phyloP scores from a whole-genome alignment of 805 yeast species.

The Metschnikowia orientalis region DNA sequence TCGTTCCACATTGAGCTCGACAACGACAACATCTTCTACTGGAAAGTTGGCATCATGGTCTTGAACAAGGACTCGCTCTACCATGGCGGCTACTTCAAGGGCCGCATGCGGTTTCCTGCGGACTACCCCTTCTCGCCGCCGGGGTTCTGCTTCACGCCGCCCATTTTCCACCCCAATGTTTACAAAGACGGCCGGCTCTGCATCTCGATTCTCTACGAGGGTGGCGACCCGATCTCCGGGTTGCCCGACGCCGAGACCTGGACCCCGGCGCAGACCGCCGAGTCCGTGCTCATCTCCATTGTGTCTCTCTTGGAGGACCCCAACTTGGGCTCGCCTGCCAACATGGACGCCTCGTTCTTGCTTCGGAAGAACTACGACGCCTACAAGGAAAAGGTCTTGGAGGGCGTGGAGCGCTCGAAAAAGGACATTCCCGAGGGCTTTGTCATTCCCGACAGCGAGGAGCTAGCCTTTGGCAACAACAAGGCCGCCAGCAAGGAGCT shows the following conservation, averaged over 20 bases:
- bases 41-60: constrained; percentile 93
- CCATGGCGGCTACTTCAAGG: constrained; percentile 92
- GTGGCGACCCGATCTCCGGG: constrained; percentile 85
- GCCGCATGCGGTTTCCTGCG: constrained; percentile 87
- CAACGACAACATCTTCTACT: constrained; percentile 52
- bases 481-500: constrained; percentile 35
- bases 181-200: constrained; percentile 91
- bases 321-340: constrained; percentile 89
- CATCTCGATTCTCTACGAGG: constrained; percentile 86
- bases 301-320: constrained; percentile 92
- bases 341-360: constrained; percentile 91
- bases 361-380: constrained; percentile 78
- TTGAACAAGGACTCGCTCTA: constrained; percentile 83
- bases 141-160: constrained; percentile 84
- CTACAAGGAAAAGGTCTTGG: constrained; percentile 68
- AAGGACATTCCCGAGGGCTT: constrained; percentile 85
- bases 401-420: constrained; percentile 80
- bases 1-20: constrained; percentile 61
- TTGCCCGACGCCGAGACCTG: constrained; percentile 93
- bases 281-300: constrained; percentile 82
- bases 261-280: constrained; percentile 92
- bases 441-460: constrained; percentile 68
- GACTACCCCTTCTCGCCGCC: constrained; percentile 95
- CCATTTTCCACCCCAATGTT: constrained; percentile 92
- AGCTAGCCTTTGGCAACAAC: constrained; percentile 35